A percentile compares a stretch with the other conserved stretches of the same genome.
These are phyloP conservation scores for Backusella parvicylindrica DNA, from an alignment of 192 early-diverging fungal genomes.

Conservation along the genomic window DNA sequence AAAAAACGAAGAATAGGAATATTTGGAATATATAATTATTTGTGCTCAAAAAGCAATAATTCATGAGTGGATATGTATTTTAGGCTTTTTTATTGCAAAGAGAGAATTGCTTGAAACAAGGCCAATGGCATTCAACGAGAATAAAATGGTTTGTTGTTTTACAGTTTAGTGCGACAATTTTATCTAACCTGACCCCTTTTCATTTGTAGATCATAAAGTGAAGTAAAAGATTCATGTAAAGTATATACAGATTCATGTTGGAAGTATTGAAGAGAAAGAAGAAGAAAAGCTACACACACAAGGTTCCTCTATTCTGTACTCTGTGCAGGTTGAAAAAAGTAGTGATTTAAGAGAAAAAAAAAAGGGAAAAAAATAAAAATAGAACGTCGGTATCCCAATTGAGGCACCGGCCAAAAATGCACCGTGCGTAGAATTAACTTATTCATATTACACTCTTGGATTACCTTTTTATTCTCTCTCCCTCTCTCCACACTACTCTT, in stretches of 20 bases:
- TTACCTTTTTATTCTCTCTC: neutral
- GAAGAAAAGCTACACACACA: neutral
- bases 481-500: neutral
- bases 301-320: neutral
- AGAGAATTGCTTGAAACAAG: slow-evolving; percentile 2
- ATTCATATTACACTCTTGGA: neutral
- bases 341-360: slow-evolving; percentile 1
- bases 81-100: slow-evolving; percentile 2
- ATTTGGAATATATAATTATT: slow-evolving; percentile 5
- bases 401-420: neutral
- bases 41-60: slow-evolving; percentile 11
- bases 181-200: slow-evolving; percentile 13
- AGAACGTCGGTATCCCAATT: neutral
- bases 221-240: neutral
- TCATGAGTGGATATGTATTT: slow-evolving; percentile 5
- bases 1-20: neutral
- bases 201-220: neutral
- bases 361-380: slow-evolving; percentile 10
- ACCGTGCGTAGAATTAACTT: neutral
- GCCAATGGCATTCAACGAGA: slow-evolving; percentile 2
- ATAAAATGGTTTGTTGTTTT: slow-evolving; percentile 7
- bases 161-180: slow-evolving; percentile 15
- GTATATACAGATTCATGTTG: neutral
- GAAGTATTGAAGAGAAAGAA: neutral
- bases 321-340: slow-evolving; percentile 1